Percentiles rank a stretch among this genome's conserved stretches.
phyloP scores from a whole-genome alignment of 805 yeast genomes.

The Kazachstania viticola region DNA sequence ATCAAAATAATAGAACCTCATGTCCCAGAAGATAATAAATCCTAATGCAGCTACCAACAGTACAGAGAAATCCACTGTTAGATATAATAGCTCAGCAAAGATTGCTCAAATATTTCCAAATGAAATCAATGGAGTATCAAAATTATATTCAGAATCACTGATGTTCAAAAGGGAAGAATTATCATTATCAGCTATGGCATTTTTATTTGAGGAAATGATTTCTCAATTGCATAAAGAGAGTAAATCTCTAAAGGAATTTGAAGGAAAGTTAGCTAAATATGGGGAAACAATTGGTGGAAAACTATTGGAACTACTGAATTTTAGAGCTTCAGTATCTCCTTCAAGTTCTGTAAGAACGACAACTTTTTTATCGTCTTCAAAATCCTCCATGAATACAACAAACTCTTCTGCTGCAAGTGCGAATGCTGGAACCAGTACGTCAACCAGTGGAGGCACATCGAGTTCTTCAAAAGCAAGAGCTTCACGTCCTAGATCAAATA shows the following conservation, averaged over 20 bases:
- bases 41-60: slow-evolving; percentile 16
- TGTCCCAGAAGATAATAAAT: slow-evolving; percentile 19
- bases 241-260: slow-evolving; percentile 54
- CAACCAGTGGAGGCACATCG: not conserved
- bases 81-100: slow-evolving; percentile 24
- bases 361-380: slow-evolving; percentile 6
- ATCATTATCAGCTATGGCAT: slow-evolving; percentile 55
- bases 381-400: not conserved
- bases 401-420: not conserved
- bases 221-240: slow-evolving; percentile 49
- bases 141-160: slow-evolving; percentile 18
- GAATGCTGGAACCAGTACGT: not conserved
- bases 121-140: slow-evolving; percentile 2
- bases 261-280: slow-evolving; percentile 47
- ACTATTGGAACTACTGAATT: slow-evolving; percentile 44
- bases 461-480: not conserved
- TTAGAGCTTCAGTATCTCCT: slow-evolving; percentile 21
- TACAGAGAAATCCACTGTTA: slow-evolving; percentile 6
- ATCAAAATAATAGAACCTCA: slow-evolving; percentile 4
- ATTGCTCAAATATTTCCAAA: slow-evolving; percentile 16
- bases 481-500: not conserved
- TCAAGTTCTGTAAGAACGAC: slow-evolving; percentile 11
- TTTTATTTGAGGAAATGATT: slow-evolving; percentile 61
- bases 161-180: slow-evolving; percentile 34
- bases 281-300: slow-evolving; percentile 72